Evolutionary conservation across 139 green algal genomes (phyloP).

Genomic region (Asterochloris erici): DNA sequence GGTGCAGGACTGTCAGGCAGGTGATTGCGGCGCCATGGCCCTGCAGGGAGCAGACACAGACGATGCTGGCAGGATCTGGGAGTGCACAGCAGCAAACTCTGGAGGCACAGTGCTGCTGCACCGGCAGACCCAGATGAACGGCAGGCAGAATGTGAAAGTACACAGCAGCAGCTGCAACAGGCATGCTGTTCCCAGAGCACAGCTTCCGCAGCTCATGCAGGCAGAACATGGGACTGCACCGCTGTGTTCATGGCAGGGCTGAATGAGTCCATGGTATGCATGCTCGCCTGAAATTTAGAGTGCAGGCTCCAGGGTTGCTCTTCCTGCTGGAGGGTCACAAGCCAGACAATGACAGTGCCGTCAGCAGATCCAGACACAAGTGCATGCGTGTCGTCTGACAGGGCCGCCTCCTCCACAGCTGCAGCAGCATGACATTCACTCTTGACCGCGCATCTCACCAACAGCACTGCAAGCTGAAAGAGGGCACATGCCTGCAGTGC

Average conservation of each 20-base stretch:
- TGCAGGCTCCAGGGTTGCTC: conserved; percentile 36
- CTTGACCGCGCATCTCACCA: background rate
- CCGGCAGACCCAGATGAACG: background rate
- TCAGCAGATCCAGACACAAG: conserved; percentile 60
- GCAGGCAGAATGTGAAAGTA: background rate
- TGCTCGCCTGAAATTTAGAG: conserved; percentile 27
- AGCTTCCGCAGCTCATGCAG: background rate
- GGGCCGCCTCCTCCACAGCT: background rate
- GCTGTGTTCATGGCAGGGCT: background rate
- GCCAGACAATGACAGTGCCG: conserved; percentile 58
- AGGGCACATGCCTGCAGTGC: background rate
- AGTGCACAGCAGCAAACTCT: background rate
- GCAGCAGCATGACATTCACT: background rate
- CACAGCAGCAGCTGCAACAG: background rate
- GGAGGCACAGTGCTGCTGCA: background rate
- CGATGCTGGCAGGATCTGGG: background rate
- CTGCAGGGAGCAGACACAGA: conserved; percentile 15
- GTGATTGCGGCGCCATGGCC: conserved; percentile 53
- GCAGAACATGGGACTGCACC: background rate
- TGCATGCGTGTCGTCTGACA: conserved; percentile 7
- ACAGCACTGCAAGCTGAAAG: background rate
- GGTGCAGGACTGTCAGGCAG: conserved; percentile 32
- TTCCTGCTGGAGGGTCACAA: conserved; percentile 4
- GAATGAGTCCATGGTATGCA: background rate
- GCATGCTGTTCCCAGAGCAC: background rate